Conservation (phyloP, 345 rosid genomes). For the Pistacia vera region DNA sequence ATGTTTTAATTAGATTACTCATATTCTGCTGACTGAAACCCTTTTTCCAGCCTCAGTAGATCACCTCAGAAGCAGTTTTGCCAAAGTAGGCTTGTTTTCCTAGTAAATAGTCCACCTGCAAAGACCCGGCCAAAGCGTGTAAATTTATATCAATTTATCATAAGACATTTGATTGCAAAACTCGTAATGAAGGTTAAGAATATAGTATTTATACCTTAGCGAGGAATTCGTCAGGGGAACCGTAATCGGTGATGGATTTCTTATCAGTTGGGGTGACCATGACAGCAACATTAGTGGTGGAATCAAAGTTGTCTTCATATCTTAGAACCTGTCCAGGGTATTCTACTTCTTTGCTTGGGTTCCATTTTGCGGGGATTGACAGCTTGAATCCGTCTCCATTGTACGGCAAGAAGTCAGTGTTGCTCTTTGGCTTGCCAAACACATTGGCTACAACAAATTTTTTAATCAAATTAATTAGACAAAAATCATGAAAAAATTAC, state of each 20-base stretch:
- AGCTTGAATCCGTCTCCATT: constrained; percentile 81
- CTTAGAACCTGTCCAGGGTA: constrained; percentile 91
- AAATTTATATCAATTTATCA: too few relatives aligned
- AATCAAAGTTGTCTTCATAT: constrained; percentile 86
- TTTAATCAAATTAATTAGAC: background rate
- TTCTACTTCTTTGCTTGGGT: constrained; percentile 90
- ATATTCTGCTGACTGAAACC: too few relatives aligned
- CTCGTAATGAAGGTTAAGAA: too few relatives aligned
- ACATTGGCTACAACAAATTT: constrained; percentile 64
- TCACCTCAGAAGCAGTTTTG: constrained; percentile 77
- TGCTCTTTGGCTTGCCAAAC: constrained; percentile 85
- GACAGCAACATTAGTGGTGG: constrained; percentile 59
- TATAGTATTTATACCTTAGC: constrained; percentile 39
- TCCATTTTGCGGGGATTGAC: constrained; percentile 86
- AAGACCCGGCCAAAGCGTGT: background rate
- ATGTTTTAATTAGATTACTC: too few relatives aligned
- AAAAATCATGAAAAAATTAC: background rate
- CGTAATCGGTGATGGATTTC: constrained; percentile 82
- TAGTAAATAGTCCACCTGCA: constrained; percentile 77
- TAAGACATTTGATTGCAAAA: too few relatives aligned
- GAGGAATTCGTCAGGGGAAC: constrained; percentile 79
- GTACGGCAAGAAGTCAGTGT: constrained; percentile 75
- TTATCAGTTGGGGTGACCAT: constrained; percentile 81
- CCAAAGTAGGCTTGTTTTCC: constrained; percentile 87
- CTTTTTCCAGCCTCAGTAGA: background rate